phyloP scores from a whole-genome alignment of 2,329 filamentous ascomycete species.

The Alternaria incomplexa region DNA sequence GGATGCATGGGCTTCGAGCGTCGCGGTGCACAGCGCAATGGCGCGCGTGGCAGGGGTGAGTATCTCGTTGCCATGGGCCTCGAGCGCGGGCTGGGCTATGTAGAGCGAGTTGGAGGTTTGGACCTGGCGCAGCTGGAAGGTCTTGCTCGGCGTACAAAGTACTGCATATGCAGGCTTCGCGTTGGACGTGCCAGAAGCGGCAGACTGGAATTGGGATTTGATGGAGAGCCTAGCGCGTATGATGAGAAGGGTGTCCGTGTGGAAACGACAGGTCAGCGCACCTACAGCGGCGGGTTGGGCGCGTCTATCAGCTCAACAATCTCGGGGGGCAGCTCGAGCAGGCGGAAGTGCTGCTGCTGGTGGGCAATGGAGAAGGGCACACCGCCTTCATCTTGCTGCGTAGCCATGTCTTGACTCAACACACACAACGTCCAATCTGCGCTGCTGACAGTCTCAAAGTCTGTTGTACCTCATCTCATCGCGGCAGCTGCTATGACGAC shows the following conservation, averaged over 20 bases:
- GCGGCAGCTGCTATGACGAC: constrained; percentile 7
- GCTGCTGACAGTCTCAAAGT: not conserved
- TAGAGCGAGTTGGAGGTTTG: constrained; percentile 70
- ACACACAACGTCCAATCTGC: not conserved
- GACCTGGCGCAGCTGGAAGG: constrained; percentile 67
- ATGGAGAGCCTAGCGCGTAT: constrained; percentile 41
- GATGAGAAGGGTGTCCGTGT: constrained; percentile 29
- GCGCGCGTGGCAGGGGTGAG: constrained; percentile 47
- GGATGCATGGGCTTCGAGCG: constrained; percentile 52
- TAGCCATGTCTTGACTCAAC: constrained; percentile 43
- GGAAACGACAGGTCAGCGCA: constrained; percentile 25
- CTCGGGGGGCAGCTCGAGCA: constrained; percentile 67
- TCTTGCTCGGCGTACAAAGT: constrained; percentile 63
- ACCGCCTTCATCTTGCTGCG: constrained; percentile 49
- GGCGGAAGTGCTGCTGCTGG: constrained; percentile 60
- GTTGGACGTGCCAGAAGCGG: constrained; percentile 22
- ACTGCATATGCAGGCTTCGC: constrained; percentile 57
- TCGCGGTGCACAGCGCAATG: constrained; percentile 53
- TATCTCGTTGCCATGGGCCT: constrained; percentile 44
- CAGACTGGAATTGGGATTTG: constrained; percentile 40
- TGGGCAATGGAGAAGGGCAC: constrained; percentile 53
- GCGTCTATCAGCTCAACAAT: constrained; percentile 61
- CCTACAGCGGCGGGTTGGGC: constrained; percentile 53
- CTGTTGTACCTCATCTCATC: not conserved
- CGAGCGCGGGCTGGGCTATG: constrained; percentile 55